Conservation (phyloP, 2,329 filamentous ascomycete genomes). For the Colletotrichum higginsianum region DNA sequence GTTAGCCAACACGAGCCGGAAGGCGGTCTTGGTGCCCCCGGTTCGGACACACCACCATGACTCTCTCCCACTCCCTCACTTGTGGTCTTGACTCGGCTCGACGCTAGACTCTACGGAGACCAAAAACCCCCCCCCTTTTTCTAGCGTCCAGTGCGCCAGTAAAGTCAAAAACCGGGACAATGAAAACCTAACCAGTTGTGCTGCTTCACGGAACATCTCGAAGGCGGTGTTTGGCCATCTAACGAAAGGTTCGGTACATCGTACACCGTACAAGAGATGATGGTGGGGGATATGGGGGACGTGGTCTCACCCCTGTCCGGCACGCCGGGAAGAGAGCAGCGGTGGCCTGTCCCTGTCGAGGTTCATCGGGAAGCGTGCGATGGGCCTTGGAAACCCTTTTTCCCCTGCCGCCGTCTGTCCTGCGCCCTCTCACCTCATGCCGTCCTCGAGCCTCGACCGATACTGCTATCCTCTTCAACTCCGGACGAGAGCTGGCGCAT, state of each 20-base stretch:
- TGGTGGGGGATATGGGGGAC: background rate
- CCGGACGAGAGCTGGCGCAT: constrained; percentile 2
- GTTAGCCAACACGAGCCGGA: background rate
- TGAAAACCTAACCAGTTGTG: no score
- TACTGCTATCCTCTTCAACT: background rate
- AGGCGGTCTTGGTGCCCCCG: background rate
- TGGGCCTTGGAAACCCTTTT: background rate
- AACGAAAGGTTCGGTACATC: background rate
- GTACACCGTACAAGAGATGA: background rate
- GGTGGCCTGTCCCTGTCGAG: constrained; percentile 33
- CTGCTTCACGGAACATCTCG: no score
- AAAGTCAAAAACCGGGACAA: background rate
- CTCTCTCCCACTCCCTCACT: background rate
- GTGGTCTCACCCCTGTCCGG: constrained; percentile 15
- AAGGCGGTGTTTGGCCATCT: background rate
- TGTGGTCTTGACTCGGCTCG: background rate
- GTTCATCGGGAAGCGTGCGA: constrained; percentile 37
- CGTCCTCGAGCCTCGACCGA: background rate
- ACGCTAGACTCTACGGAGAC: constrained; percentile 21
- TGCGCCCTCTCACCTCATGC: background rate
- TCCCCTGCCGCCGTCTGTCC: background rate
- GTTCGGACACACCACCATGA: constrained; percentile 6
- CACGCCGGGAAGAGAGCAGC: constrained; percentile 31
- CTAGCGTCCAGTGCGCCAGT: constrained; percentile 16
- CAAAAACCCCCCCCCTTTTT: constrained; percentile 10